Evolutionary conservation across 176 grass and related monocot species (phyloP).

Genomic region (Oryza nivara): DNA sequence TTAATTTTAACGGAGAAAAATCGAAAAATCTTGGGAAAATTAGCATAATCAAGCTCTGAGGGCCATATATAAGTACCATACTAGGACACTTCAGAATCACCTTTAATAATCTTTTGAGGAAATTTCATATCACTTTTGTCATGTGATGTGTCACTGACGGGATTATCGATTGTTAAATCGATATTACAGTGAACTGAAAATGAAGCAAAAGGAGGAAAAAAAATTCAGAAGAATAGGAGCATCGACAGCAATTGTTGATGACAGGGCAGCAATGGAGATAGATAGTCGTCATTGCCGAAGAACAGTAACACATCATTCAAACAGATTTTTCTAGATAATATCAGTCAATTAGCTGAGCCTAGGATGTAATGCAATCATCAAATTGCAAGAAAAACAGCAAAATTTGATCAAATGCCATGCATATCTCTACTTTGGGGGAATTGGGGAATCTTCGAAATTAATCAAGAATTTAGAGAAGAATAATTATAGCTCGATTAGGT

Average conservation of each 20-base stretch:
- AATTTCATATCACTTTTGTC: constrained; percentile 37
- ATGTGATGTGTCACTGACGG: constrained; percentile 16
- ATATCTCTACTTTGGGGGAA: not conserved
- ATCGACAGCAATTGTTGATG: not conserved
- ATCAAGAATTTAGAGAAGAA: not conserved
- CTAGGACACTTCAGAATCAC: constrained; percentile 30
- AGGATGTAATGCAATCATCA: not conserved
- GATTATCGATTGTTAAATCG: constrained; percentile 5
- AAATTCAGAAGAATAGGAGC: not conserved
- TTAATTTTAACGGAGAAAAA: not conserved
- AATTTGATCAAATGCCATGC: not conserved
- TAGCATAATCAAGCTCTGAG: constrained; percentile 17
- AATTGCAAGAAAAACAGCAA: not conserved
- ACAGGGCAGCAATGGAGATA: not conserved
- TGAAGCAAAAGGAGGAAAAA: constrained; percentile 20
- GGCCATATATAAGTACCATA: not conserved
- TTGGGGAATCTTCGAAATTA: no score
- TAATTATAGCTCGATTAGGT: constrained; percentile 1
- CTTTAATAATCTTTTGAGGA: constrained; percentile 30
- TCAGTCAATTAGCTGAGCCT: not conserved
- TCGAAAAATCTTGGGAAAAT: constrained; percentile 1
- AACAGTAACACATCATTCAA: not conserved
- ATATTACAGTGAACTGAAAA: constrained; percentile 19
- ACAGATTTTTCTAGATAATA: not conserved
- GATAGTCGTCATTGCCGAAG: not conserved